phyloP scores from a whole-genome alignment of 129 eudicot genomes.

The Glebionis coronaria region DNA sequence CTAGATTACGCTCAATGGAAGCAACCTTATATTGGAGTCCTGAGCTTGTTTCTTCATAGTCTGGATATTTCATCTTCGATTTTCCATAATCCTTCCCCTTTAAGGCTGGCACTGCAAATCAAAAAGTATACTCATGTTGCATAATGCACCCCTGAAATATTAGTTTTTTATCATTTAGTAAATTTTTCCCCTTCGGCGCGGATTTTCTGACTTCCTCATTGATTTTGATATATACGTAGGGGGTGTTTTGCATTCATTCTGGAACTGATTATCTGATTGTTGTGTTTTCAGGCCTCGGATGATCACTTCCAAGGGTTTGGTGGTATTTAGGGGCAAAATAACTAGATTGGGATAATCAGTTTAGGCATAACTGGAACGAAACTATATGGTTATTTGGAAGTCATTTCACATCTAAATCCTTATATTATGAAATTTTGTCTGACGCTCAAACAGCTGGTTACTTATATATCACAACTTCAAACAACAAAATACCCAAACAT shows the following conservation, averaged over 20 bases:
- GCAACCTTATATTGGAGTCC: constrained; percentile 97
- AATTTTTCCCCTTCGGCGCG: not conserved
- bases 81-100: constrained; percentile 98
- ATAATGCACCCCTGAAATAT: not conserved
- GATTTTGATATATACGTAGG: not conserved
- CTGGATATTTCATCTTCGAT: constrained; percentile 96
- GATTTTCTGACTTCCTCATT: no score
- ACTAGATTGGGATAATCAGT: not conserved
- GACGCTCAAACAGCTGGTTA: not conserved
- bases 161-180: not conserved
- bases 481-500: no score
- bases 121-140: constrained; percentile 19
- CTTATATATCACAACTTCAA: no score
- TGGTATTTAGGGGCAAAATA: no score
- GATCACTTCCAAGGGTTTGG: no score
- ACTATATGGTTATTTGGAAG: not conserved
- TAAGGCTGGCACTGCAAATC: constrained; percentile 84
- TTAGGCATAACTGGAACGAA: not conserved
- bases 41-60: constrained; percentile 74
- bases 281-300: no score
- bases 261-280: not conserved
- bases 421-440: not conserved
- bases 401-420: not conserved
- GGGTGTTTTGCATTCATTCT: not conserved
- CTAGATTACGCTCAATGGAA: constrained; percentile 6